Evolutionary conservation across 495 filamentous ascomycete genomes (phyloP).

Genomic region (Neurospora sp.): DNA sequence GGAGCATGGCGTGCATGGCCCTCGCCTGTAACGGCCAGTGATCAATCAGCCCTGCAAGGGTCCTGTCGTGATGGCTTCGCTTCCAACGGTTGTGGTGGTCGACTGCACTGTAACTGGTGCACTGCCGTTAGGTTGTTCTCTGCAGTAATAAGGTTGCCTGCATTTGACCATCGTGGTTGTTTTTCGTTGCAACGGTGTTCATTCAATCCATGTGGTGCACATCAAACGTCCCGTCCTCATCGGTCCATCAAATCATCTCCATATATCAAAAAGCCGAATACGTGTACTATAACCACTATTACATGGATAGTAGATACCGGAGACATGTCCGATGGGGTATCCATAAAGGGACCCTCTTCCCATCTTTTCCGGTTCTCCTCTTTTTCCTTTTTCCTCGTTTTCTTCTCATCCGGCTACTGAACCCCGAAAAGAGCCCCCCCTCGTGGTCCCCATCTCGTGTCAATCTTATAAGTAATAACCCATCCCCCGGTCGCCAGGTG

Average conservation of each 20-base stretch:
- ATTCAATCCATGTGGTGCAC: too few relatives aligned
- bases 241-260: neutral
- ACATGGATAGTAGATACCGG: neutral
- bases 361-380: neutral
- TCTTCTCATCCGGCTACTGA: neutral
- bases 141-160: neutral
- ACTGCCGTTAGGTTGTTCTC: neutral
- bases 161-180: neutral
- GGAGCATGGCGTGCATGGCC: neutral
- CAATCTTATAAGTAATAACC: neutral
- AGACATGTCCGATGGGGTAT: neutral
- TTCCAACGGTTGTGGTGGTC: neutral
- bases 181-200: neutral
- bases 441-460: neutral
- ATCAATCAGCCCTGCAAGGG: neutral
- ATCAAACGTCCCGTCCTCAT: too few relatives aligned
- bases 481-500: neutral
- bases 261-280: neutral
- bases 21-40: neutral
- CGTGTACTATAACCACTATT: neutral
- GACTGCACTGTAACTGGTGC: neutral
- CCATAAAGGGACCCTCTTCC: neutral
- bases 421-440: neutral
- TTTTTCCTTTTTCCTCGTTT: neutral
- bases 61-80: neutral